Conservation (phyloP, 2,329 filamentous ascomycete genomes). For the Hymenoscyphus scutula region DNA sequence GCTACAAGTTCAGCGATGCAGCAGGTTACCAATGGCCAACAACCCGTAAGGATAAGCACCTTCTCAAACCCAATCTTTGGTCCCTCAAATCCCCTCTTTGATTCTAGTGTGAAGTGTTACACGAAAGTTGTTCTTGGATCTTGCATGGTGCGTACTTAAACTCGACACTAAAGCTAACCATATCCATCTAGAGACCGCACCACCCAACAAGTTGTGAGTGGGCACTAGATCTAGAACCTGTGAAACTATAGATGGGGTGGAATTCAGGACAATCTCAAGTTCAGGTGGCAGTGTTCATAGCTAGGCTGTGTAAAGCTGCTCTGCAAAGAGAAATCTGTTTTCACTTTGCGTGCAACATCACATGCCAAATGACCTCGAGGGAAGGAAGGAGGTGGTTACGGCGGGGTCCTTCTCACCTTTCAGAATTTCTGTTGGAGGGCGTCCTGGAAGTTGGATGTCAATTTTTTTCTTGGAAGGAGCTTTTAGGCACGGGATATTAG, state of each 20-base stretch:
- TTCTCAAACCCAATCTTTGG: neutral
- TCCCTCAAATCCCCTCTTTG: neutral
- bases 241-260: neutral
- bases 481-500: neutral
- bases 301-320: neutral
- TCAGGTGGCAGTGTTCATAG: neutral
- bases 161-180: slow-evolving; percentile 4
- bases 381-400: neutral
- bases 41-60: slow-evolving; percentile 41
- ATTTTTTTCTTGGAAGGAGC: neutral
- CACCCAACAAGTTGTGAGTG: slow-evolving; percentile 78
- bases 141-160: neutral
- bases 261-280: neutral
- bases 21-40: slow-evolving; percentile 95
- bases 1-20: slow-evolving; percentile 96
- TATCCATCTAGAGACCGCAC: slow-evolving; percentile 48
- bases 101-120: neutral
- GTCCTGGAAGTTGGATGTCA: slow-evolving; percentile 2
- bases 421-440: neutral
- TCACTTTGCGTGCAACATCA: neutral
- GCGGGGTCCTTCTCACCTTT: neutral
- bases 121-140: neutral
- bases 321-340: neutral
- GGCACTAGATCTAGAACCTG: slow-evolving; percentile 18
- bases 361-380: neutral